These are phyloP conservation scores for Ramularia endophylla DNA, from an alignment of 2,329 filamentous ascomycete species.

Conservation along the genomic window DNA sequence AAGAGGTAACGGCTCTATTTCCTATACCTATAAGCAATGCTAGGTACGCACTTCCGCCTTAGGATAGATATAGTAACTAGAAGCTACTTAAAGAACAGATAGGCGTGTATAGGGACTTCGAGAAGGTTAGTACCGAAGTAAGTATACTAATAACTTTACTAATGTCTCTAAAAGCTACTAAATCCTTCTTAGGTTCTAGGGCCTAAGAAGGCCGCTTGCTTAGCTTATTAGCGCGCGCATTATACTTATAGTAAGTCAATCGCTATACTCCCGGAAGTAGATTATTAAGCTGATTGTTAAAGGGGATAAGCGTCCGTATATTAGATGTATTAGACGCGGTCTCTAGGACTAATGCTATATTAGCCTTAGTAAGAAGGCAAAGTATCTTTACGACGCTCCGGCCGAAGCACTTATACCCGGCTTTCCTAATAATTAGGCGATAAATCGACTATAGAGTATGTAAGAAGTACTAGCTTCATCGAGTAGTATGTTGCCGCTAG, in stretches of 20 bases:
- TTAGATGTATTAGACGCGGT: conserved; percentile 88
- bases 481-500: conserved; percentile 17
- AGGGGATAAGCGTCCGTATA: conserved; percentile 95
- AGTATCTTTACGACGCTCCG: conserved; percentile 95
- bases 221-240: conserved; percentile 94
- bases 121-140: too few species aligned
- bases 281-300: conserved; percentile 17
- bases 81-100: too few species aligned
- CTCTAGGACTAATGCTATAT: conserved; percentile 90
- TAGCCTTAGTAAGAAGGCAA: conserved; percentile 96
- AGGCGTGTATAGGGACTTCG: too few species aligned
- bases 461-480: conserved; percentile 13
- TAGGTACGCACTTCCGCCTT: too few species aligned
- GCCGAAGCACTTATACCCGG: conserved; percentile 85
- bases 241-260: conserved; percentile 88
- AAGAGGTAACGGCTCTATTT: too few species aligned
- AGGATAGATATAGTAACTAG: too few species aligned
- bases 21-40: too few species aligned
- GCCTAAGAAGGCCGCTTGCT: conserved; percentile 96
- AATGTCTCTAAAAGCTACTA: too few species aligned
- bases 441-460: conserved; percentile 20
- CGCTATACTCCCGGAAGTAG: conserved; percentile 2
- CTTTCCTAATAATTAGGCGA: conserved; percentile 60
- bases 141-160: too few species aligned
- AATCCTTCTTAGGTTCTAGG: too few species aligned